Percentiles rank a stretch among this genome's conserved stretches.
These are phyloP conservation scores for Elsinoe australis DNA, from an alignment of 2,329 filamentous ascomycete genomes.

Conservation along the genomic window DNA sequence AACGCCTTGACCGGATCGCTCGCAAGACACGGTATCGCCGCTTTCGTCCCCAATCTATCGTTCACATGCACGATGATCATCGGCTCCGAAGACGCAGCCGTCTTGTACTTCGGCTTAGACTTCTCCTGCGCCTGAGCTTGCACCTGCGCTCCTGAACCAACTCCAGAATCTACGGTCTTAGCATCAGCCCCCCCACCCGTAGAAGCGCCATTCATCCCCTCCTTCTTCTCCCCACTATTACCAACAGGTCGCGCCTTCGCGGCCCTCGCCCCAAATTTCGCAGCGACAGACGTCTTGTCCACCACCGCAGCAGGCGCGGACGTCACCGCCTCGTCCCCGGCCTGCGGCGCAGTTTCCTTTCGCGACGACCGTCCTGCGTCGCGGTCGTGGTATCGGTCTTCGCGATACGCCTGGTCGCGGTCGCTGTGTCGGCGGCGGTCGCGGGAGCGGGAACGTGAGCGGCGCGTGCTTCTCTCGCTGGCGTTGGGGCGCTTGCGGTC, in stretches of 20 bases:
- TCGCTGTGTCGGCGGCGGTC: constrained; percentile 21
- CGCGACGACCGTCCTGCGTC: constrained; percentile 21
- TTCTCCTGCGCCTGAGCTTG: too few species aligned
- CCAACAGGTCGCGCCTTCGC: neutral
- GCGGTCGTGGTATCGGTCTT: constrained; percentile 35
- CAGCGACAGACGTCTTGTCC: constrained; percentile 10
- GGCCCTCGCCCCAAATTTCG: constrained; percentile 15
- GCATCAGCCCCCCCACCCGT: too few species aligned
- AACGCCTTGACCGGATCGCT: constrained; percentile 78
- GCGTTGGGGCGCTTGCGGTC: constrained; percentile 19
- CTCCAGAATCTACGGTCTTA: too few species aligned
- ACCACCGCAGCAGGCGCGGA: constrained; percentile 15
- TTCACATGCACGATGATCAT: constrained; percentile 96
- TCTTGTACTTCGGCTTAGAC: constrained; percentile 21
- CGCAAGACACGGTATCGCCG: constrained; percentile 80
- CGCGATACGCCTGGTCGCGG: constrained; percentile 29
- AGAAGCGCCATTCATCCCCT: too few species aligned
- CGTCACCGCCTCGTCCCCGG: too few species aligned
- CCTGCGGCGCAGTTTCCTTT: too few species aligned
- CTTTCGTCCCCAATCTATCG: constrained; percentile 92
- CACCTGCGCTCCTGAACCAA: too few species aligned
- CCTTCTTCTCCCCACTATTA: too few species aligned
- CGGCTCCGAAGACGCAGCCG: constrained; percentile 50
- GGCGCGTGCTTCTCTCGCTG: constrained; percentile 14
- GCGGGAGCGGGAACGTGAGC: constrained; percentile 10